Evolutionary conservation across 1,284 basidiomycete genomes (phyloP), one percentile per base, ranked within the genome.

Genomic region (Earliella scabrosa): DNA sequence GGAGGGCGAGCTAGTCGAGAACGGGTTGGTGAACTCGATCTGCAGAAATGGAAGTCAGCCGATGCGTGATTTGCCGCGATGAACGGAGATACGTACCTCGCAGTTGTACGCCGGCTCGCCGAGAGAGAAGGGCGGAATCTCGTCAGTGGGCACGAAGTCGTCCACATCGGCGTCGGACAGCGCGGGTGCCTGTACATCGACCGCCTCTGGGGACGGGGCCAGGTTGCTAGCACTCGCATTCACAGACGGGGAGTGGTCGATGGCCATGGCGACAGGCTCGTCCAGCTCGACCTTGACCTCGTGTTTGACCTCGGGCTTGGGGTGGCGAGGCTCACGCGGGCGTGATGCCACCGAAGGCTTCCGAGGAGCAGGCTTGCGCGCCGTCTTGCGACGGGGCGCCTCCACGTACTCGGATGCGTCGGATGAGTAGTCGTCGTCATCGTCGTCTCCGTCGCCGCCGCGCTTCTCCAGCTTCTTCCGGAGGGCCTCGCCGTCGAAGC

Each of bases 401-500:
- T 56, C 48, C 41, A 48, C 45, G 46, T 59, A 57, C 43, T 55
- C 54, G 23, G 60, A 56, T 6, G 35, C 47, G 31, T 48, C 50
- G 18, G 60, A 57, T 9, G 29, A 21, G 36, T 50, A 45, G 29
- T 26, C 49, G 31, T 56, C 56, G 16, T 45, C 49, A 26, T 26
- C 49, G 31, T 56, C 56, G 16, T 45, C 49, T 4, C n/a, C 35
- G 14, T 43, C 53, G 3, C 48, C 58, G 5, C 47, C 47, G 24
- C 52, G 53, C 51, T 57, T 65, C 56, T 66, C 63, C 36, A 71
- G 66, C 55, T 68, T 69, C 32, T 60, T 56, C 58, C 71, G 66
- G 9, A 80, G 65, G 43, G 73, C 75, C 41, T 68, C 66, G 35
- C 75, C 75, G 23, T 70, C 66, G 53, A 76, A 67, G 11, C 79